These are phyloP conservation scores for Yamadazyma mexicana DNA, from an alignment of 1,139 yeast species.

Conservation along the genomic window DNA sequence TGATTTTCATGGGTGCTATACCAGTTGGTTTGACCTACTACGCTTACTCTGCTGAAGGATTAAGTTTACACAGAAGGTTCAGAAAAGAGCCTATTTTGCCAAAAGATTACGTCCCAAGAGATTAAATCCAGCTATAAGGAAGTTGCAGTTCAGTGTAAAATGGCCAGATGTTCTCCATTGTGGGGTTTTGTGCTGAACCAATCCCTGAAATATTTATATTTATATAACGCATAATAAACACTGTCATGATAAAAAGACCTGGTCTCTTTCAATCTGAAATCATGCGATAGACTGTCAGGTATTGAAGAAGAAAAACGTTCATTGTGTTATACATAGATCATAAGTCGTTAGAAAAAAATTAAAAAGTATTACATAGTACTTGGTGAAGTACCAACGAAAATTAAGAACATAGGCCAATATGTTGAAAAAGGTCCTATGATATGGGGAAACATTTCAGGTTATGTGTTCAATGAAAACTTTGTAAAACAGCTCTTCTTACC, in stretches of 20 bases:
- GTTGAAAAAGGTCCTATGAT: too few species aligned
- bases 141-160: too few species aligned
- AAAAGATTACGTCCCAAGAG: slow-evolving; percentile 46
- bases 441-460: neutral
- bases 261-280: too few species aligned
- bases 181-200: too few species aligned
- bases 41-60: slow-evolving; percentile 42
- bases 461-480: neutral
- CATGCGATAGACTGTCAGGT: too few species aligned
- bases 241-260: neutral
- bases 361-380: too few species aligned
- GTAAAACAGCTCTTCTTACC: neutral
- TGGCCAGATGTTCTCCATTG: too few species aligned
- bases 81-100: slow-evolving; percentile 38
- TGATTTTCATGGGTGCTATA: slow-evolving; percentile 38
- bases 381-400: too few species aligned
- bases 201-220: too few species aligned
- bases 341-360: slow-evolving; percentile 1
- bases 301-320: too few species aligned
- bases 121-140: slow-evolving; percentile 41
- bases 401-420: too few species aligned
- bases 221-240: slow-evolving; percentile 5
- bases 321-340: neutral
- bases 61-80: slow-evolving; percentile 32
- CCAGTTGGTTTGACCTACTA: slow-evolving; percentile 38